Evolutionary conservation across 176 grass and related monocot species (phyloP), one percentile per base, ranked within the genome.

Genomic region (Carex kokanica): DNA sequence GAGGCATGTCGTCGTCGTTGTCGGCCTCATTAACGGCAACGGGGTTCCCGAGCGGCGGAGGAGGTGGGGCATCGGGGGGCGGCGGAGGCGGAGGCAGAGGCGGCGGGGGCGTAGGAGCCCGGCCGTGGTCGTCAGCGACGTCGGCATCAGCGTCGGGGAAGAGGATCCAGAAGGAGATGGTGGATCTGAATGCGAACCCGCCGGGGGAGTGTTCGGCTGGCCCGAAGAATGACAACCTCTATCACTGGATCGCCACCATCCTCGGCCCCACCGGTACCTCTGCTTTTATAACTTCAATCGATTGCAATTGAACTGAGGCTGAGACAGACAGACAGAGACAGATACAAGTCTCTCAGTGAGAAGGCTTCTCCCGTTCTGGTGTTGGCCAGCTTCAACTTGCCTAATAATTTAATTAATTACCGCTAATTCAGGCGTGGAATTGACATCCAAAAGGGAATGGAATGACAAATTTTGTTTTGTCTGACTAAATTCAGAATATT

Each of bases 231-330:
- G 90, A 95, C 77, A 93, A 90, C 78, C 91, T 99, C 23, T 99
- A 93, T 86, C 89, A 99, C 84, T 95, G 93, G 96, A 83, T 93
- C 83, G 90, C 96, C 86, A 99, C 93, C 72, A 86, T 95, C 58
- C 91, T 99, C 59, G 93, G 96, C 20, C 96, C 96, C 21, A 34
- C 90, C 74, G 94, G 92, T 92, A 74, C 36, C 40, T 7, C 15
- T 40, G 11, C 34, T 63, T 55, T 78, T 36, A 45, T 49, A 21
- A 62, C 29, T 1, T 69, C 20, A 74, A 74, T 74, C 45, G 12
- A 61, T 61, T 61, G 59, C 15, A 23, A 52, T 75, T 15, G 13
- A 59, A 59, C 56, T 36, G 21, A 29, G 20, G 3, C n/a, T 31
- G 63, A 25, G 23, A 29, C 62, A 66, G 27, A 66, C 43, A 45